A percentile compares a stretch with the other conserved stretches of the same genome.
These are phyloP conservation scores for Phyllosticta citrichinensis DNA, from an alignment of 2,329 filamentous ascomycete species.

Conservation along the genomic window DNA sequence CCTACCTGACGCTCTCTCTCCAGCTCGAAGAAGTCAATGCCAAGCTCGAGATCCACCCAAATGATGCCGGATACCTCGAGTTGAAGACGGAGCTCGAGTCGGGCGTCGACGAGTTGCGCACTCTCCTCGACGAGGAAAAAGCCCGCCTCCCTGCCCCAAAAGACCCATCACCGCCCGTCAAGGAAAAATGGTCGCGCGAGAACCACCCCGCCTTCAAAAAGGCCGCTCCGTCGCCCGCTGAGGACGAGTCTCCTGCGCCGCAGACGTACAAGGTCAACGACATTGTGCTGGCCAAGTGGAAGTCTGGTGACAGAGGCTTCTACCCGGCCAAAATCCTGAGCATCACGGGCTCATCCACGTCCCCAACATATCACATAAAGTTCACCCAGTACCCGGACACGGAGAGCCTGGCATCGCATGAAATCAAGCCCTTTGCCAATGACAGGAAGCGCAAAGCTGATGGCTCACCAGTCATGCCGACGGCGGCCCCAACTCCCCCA, in stretches of 20 bases:
- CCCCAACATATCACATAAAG: slow-evolving; percentile 86
- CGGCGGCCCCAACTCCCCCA: slow-evolving; percentile 29
- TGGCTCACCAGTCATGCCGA: slow-evolving; percentile 48
- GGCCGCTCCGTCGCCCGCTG: slow-evolving; percentile 27
- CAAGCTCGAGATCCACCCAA: slow-evolving; percentile 69
- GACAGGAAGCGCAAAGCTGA: slow-evolving; percentile 72
- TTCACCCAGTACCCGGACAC: slow-evolving; percentile 91
- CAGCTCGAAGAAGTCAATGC: slow-evolving; percentile 69
- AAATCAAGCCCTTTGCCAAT: slow-evolving; percentile 22
- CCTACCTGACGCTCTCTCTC: slow-evolving; percentile 5
- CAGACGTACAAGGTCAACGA: slow-evolving; percentile 71
- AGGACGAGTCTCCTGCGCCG: slow-evolving; percentile 1
- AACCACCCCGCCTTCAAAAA: slow-evolving; percentile 64
- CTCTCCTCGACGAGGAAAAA: slow-evolving; percentile 71
- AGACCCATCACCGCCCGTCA: slow-evolving; percentile 29
- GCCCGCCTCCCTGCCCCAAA: slow-evolving; percentile 41
- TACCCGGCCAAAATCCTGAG: slow-evolving; percentile 90
- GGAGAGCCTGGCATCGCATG: slow-evolving; percentile 52
- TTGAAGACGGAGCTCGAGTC: slow-evolving; percentile 74
- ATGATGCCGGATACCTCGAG: slow-evolving; percentile 65
- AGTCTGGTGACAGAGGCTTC: slow-evolving; percentile 77
- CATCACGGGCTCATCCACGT: slow-evolving; percentile 83
- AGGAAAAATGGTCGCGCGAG: slow-evolving; percentile 62
- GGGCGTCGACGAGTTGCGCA: slow-evolving; percentile 69
- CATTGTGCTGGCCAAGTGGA: slow-evolving; percentile 80